Conservation (phyloP, 139 green algal species). For the Coelastrella sp. region DNA sequence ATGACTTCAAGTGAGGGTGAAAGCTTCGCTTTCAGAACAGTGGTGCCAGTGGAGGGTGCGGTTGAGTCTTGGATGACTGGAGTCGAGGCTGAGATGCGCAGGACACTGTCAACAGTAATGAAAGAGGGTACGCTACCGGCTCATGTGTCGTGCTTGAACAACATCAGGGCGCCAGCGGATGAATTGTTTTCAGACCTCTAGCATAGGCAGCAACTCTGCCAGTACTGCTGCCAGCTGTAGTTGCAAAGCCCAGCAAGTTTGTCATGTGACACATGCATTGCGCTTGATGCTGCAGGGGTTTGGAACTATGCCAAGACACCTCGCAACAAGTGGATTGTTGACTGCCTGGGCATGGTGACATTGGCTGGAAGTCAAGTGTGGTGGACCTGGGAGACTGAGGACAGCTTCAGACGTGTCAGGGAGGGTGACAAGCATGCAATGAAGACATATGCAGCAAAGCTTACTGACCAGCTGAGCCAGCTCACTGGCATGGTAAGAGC, state of each 20-base stretch:
- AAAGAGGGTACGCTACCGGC: slow-evolving; percentile 62
- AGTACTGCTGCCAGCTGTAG: no score
- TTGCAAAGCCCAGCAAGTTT: no score
- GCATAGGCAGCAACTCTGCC: no score
- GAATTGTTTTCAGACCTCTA: no score
- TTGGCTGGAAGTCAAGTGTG: slow-evolving; percentile 88
- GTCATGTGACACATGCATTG: neutral
- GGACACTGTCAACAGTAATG: slow-evolving; percentile 64
- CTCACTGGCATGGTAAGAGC: slow-evolving; percentile 83
- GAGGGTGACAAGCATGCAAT: slow-evolving; percentile 89
- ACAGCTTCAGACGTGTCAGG: slow-evolving; percentile 82
- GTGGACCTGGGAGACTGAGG: slow-evolving; percentile 94
- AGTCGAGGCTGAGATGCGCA: slow-evolving; percentile 88
- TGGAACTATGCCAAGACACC: slow-evolving; percentile 70
- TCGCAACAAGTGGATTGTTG: slow-evolving; percentile 83
- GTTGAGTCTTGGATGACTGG: slow-evolving; percentile 90
- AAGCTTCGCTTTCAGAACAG: slow-evolving; percentile 81
- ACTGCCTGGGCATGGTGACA: slow-evolving; percentile 91
- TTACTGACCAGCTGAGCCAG: slow-evolving; percentile 82
- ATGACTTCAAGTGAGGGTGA: slow-evolving; percentile 90
- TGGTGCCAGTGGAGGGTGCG: slow-evolving; percentile 81
- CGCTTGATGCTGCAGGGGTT: slow-evolving; percentile 46
- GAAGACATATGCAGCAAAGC: slow-evolving; percentile 84
- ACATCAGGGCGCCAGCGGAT: no score
- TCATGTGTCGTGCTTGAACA: no score